phyloP scores from a whole-genome alignment of 2,329 filamentous ascomycete genomes.

The Monosporascus sp. region DNA sequence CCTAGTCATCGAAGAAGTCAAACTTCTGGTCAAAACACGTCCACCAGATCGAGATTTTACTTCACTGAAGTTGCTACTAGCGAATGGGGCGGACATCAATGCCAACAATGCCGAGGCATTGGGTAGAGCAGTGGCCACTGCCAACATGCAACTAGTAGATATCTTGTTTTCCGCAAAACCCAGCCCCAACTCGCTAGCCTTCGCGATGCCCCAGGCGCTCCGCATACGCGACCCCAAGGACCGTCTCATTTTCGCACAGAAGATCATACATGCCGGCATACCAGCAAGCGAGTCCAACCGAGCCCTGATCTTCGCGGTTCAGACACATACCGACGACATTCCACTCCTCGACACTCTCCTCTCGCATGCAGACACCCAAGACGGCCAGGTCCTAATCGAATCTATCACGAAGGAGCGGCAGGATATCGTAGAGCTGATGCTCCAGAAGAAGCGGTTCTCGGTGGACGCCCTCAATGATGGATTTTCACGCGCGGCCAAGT shows the following conservation, averaged over 20 bases:
- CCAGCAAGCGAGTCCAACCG: constrained; percentile 43
- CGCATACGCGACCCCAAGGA: constrained; percentile 47
- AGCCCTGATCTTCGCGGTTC: constrained; percentile 47
- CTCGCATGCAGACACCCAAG: constrained; percentile 41
- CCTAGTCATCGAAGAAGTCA: constrained; percentile 48
- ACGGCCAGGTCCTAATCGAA: constrained; percentile 43
- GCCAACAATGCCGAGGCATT: constrained; percentile 46
- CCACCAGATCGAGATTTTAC: constrained; percentile 35
- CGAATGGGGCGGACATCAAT: constrained; percentile 51
- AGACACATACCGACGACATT: constrained; percentile 42
- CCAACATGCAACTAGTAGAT: constrained; percentile 41
- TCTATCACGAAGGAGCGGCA: constrained; percentile 41
- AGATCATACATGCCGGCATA: constrained; percentile 45
- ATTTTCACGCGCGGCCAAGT: constrained; percentile 39
- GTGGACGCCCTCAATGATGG: constrained; percentile 35
- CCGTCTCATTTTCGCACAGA: constrained; percentile 45
- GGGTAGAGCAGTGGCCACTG: constrained; percentile 43
- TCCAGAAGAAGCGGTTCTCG: constrained; percentile 35
- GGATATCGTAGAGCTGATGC: constrained; percentile 42
- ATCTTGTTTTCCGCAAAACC: constrained; percentile 41
- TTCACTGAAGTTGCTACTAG: constrained; percentile 42
- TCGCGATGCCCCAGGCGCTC: constrained; percentile 48
- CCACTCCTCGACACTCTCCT: constrained; percentile 43
- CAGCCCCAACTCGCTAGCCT: constrained; percentile 39
- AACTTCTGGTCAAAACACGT: constrained; percentile 35